A percentile compares a stretch with the other conserved stretches of the same genome.
Conservation (phyloP, 768 basidiomycete species). For the Pulveroboletus frians region DNA sequence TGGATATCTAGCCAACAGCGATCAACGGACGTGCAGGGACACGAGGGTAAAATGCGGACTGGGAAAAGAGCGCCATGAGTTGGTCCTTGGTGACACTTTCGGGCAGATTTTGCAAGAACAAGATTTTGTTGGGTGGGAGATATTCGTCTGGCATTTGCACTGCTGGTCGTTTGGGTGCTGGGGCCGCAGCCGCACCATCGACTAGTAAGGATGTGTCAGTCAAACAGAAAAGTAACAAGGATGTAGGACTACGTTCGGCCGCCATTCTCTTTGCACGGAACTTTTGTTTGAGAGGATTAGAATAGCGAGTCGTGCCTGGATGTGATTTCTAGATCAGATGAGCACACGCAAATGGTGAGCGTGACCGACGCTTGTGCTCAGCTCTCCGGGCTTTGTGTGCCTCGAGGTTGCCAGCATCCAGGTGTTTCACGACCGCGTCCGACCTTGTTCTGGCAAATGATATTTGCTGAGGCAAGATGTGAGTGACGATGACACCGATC, state of each 20-base stretch:
- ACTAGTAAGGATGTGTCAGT: slow-evolving; percentile 36
- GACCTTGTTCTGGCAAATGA: slow-evolving; percentile 86
- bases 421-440: slow-evolving; percentile 80
- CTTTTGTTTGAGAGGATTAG: slow-evolving; percentile 88
- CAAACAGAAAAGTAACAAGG: slow-evolving; percentile 1
- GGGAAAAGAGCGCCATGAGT: slow-evolving; percentile 84
- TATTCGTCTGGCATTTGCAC: slow-evolving; percentile 99
- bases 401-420: slow-evolving; percentile 65
- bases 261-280: slow-evolving; percentile 77
- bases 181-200: slow-evolving; percentile 61
- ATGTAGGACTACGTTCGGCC: slow-evolving; percentile 55
- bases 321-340: neutral
- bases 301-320: slow-evolving; percentile 72
- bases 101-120: slow-evolving; percentile 96
- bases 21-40: neutral
- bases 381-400: slow-evolving; percentile 67
- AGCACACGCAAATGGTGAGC: neutral
- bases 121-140: slow-evolving; percentile 96
- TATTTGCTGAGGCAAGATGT: slow-evolving; percentile 67
- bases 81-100: slow-evolving; percentile 91
- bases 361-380: slow-evolving; percentile 76
- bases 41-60: slow-evolving; percentile 46
- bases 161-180: slow-evolving; percentile 70
- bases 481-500: neutral
- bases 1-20: slow-evolving; percentile 60